Evolutionary conservation across 2,329 filamentous ascomycete genomes (phyloP).

Genomic region (Domatiomyces catenatus): DNA sequence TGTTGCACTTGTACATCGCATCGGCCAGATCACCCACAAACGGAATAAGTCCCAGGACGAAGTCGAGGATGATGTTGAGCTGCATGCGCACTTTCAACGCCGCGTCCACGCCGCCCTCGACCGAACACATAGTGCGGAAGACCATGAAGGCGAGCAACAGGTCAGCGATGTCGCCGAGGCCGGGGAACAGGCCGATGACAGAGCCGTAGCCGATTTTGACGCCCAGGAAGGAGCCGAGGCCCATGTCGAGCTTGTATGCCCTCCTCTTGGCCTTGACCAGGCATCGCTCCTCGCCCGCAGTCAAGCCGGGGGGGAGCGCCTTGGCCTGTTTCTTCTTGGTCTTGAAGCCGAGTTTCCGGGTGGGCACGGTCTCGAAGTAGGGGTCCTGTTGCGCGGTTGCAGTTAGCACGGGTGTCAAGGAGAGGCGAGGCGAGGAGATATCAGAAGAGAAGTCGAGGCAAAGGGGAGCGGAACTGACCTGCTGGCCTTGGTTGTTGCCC

Average conservation of each 20-base stretch:
- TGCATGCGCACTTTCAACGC: conserved; percentile 56
- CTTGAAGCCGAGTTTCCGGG: conserved; percentile 45
- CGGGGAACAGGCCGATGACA: conserved; percentile 69
- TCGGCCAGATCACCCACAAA: conserved; percentile 35
- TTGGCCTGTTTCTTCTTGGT: conserved; percentile 76
- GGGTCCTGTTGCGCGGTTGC: conserved; percentile 49
- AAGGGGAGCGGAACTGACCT: conserved; percentile 26
- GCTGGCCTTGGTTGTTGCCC: conserved; percentile 43
- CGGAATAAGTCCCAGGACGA: conserved; percentile 36
- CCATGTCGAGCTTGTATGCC: conserved; percentile 74
- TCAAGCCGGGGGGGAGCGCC: conserved; percentile 67
- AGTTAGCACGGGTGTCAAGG: conserved; percentile 1
- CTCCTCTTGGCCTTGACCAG: conserved; percentile 73
- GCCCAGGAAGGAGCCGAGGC: conserved; percentile 65
- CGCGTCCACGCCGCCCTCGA: conserved; percentile 55
- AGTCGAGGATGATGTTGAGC: conserved; percentile 50
- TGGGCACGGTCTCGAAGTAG: conserved; percentile 69
- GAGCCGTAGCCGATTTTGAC: conserved; percentile 80
- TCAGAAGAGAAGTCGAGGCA: not conserved
- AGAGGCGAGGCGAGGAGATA: conserved; percentile 3
- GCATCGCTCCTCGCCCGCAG: conserved; percentile 63
- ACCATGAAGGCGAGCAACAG: conserved; percentile 60
- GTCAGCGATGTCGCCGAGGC: conserved; percentile 62
- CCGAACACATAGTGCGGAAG: conserved; percentile 52
- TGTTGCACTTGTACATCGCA: conserved; percentile 34